Percentiles rank a stretch among this genome's conserved stretches.
Evolutionary conservation across 2,329 filamentous ascomycete species (phyloP).

Genomic region (Fusarium tricinctum): DNA sequence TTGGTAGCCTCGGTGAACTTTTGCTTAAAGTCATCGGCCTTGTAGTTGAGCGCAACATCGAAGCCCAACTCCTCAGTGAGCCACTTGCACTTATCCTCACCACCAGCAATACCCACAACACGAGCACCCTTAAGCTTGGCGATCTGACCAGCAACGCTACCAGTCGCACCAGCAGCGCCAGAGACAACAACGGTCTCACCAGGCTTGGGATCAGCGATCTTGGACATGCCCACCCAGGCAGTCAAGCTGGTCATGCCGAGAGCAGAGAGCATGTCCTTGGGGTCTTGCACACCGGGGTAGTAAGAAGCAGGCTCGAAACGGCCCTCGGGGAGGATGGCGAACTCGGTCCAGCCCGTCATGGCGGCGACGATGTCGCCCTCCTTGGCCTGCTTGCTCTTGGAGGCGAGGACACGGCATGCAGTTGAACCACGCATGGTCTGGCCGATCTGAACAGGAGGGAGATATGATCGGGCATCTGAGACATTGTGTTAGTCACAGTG

Average conservation of each 20-base stretch:
- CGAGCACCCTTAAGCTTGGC: slow-evolving; percentile 77
- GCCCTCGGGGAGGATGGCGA: slow-evolving; percentile 70
- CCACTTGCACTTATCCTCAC: slow-evolving; percentile 76
- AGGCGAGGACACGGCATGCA: slow-evolving; percentile 73
- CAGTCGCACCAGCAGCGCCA: slow-evolving; percentile 83
- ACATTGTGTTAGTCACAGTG: slow-evolving; percentile 2
- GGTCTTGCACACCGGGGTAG: slow-evolving; percentile 58
- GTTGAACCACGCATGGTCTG: slow-evolving; percentile 76
- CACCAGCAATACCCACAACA: slow-evolving; percentile 76
- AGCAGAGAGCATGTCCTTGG: slow-evolving; percentile 73
- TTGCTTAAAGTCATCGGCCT: slow-evolving; percentile 70
- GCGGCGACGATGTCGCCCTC: slow-evolving; percentile 71
- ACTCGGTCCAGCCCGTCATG: slow-evolving; percentile 75
- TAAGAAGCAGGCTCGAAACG: slow-evolving; percentile 59
- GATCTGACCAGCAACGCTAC: slow-evolving; percentile 82
- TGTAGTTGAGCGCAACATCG: slow-evolving; percentile 78
- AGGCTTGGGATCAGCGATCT: slow-evolving; percentile 75
- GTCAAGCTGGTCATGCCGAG: slow-evolving; percentile 79
- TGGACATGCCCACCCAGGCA: slow-evolving; percentile 80
- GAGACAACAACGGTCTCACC: slow-evolving; percentile 84
- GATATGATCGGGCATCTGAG: slow-evolving; percentile 68
- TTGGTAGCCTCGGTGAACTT: slow-evolving; percentile 72
- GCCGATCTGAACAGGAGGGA: slow-evolving; percentile 77
- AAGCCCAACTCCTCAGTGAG: slow-evolving; percentile 75
- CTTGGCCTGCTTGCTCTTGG: slow-evolving; percentile 67